Evolutionary conservation across 768 basidiomycete genomes (phyloP).

Genomic region (Pulveroboletus frians): DNA sequence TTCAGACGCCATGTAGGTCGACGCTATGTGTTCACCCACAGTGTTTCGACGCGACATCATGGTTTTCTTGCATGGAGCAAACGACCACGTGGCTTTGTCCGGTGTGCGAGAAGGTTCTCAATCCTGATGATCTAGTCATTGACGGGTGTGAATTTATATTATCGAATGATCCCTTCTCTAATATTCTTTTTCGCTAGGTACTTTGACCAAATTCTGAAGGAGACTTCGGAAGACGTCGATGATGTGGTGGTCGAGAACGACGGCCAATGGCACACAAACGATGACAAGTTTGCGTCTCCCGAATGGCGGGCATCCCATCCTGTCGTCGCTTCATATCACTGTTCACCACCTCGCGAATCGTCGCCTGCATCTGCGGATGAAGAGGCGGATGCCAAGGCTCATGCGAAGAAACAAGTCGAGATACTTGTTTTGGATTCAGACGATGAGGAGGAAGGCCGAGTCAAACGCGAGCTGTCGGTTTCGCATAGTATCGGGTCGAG

Average conservation of each 20-base stretch:
- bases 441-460: conserved; percentile 68
- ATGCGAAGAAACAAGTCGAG: conserved; percentile 48
- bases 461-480: conserved; percentile 71
- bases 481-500: conserved; percentile 48
- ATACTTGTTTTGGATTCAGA: conserved; percentile 70
- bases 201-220: conserved; percentile 77
- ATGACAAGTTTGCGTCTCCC: conserved; percentile 75
- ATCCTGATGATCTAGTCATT: conserved; percentile 77
- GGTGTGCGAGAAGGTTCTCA: conserved; percentile 78
- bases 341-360: conserved; percentile 27
- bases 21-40: conserved; percentile 83
- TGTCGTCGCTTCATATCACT: conserved; percentile 19
- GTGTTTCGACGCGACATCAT: conserved; percentile 93
- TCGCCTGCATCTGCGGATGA: conserved; percentile 29
- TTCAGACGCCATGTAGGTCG: conserved; percentile 82
- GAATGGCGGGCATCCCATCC: conserved; percentile 63
- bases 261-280: conserved; percentile 92
- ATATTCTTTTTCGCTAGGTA: conserved; percentile 48
- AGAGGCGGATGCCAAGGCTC: conserved; percentile 34
- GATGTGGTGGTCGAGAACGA: conserved; percentile 92
- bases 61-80: conserved; percentile 93
- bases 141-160: conserved; percentile 64
- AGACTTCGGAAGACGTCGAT: conserved; percentile 75
- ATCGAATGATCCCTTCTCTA: not conserved
- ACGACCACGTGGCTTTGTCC: conserved; percentile 97